Conservation (phyloP, 257 asterid genomes). For the Penstemon newberryi region DNA sequence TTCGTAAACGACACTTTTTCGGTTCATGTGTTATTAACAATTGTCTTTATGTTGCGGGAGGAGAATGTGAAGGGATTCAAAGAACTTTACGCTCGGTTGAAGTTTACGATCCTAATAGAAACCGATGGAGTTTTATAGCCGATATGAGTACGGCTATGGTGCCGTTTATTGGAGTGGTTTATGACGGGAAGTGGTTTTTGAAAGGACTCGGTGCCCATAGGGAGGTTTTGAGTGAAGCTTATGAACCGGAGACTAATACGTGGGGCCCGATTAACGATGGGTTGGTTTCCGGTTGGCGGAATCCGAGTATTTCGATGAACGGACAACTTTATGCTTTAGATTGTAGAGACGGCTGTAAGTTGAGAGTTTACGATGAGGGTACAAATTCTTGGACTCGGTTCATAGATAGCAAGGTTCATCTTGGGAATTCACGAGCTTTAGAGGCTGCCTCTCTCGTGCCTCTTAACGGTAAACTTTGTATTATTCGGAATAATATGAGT, state of each 20-base stretch:
- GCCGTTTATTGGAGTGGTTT: slow-evolving; percentile 62
- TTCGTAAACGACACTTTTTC: slow-evolving; percentile 53
- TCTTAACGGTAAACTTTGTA: slow-evolving; percentile 59
- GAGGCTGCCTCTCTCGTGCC: slow-evolving; percentile 68
- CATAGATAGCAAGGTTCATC: slow-evolving; percentile 58
- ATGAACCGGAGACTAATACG: slow-evolving; percentile 42
- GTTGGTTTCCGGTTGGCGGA: slow-evolving; percentile 65
- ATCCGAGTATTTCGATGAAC: slow-evolving; percentile 60
- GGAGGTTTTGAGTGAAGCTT: slow-evolving; percentile 61
- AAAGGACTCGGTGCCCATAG: slow-evolving; percentile 64
- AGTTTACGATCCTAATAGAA: slow-evolving; percentile 57
- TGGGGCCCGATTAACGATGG: slow-evolving; percentile 59
- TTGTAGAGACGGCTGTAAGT: slow-evolving; percentile 62
- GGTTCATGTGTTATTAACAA: slow-evolving; percentile 64
- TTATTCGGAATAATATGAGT: slow-evolving; percentile 61
- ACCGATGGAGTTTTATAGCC: slow-evolving; percentile 58
- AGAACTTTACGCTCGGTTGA: slow-evolving; percentile 60
- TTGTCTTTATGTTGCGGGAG: slow-evolving; percentile 67
- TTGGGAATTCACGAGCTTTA: slow-evolving; percentile 54
- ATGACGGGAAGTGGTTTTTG: slow-evolving; percentile 53
- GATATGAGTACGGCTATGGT: slow-evolving; percentile 74
- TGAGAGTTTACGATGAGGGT: slow-evolving; percentile 47
- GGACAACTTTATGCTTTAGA: slow-evolving; percentile 64
- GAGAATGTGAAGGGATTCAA: slow-evolving; percentile 65
- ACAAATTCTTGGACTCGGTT: slow-evolving; percentile 56